Conservation (phyloP, 108 stramenopile species). For the Cyclotella kingstonii region DNA sequence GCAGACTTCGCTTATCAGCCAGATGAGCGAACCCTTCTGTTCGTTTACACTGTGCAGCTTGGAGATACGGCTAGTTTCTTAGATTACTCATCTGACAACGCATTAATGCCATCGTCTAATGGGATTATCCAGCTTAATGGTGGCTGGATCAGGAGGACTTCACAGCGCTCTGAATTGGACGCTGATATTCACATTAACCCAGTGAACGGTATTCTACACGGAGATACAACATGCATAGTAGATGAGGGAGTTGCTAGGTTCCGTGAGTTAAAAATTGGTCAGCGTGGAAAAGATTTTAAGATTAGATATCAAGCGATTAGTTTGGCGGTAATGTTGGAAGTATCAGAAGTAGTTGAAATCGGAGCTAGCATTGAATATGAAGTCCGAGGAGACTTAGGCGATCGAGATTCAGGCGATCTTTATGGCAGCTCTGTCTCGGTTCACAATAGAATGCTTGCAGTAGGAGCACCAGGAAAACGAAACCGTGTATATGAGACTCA, state of each 20-base stretch:
- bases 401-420: constrained; percentile 41
- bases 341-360: constrained; percentile 16
- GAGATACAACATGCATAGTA: constrained; percentile 27
- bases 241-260: constrained; percentile 51
- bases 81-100: constrained; percentile 57
- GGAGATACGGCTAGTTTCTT: constrained; percentile 48
- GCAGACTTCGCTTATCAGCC: constrained; percentile 46
- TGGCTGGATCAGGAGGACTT: constrained; percentile 35
- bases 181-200: constrained; percentile 71
- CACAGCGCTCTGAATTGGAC: constrained; percentile 42
- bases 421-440: constrained; percentile 41
- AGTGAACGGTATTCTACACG: constrained; percentile 44
- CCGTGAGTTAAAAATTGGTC: constrained; percentile 54
- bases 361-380: constrained; percentile 55
- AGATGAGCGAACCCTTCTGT: constrained; percentile 37
- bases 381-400: constrained; percentile 40
- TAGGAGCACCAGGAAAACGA: constrained; percentile 56
- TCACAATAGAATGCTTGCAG: constrained; percentile 22
- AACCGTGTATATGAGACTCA: constrained; percentile 50
- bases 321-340: constrained; percentile 8
- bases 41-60: constrained; percentile 50
- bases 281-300: constrained; percentile 60
- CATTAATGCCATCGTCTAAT: constrained; percentile 25
- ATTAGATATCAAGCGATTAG: constrained; percentile 40
- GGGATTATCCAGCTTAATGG: constrained; percentile 31